Evolutionary conservation across 2,329 filamentous ascomycete species (phyloP).

Genomic region (Scytalidium lignicola): DNA sequence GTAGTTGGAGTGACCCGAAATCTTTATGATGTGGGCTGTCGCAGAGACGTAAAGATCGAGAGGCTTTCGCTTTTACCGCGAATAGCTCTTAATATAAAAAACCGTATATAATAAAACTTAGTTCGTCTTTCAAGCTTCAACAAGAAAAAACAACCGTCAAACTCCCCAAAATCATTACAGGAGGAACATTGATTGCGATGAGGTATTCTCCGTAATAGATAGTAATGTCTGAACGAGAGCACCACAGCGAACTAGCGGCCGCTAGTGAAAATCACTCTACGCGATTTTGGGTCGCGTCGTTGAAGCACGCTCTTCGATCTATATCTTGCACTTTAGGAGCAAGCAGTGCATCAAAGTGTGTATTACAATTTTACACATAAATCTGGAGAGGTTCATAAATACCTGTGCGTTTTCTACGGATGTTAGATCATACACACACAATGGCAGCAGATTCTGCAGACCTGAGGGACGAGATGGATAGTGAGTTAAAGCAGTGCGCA

Average conservation of each 20-base stretch:
- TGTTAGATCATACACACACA: not conserved
- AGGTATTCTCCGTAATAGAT: too few species aligned
- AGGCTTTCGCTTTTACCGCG: slow-evolving; percentile 22
- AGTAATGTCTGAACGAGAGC: too few species aligned
- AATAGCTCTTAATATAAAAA: slow-evolving; percentile 5
- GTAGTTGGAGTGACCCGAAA: slow-evolving; percentile 8
- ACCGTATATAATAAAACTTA: not conserved
- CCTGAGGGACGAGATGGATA: slow-evolving; percentile 45
- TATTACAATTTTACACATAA: not conserved
- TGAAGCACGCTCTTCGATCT: not conserved
- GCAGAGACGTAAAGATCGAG: not conserved
- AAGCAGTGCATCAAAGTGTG: not conserved
- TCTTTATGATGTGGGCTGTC: slow-evolving; percentile 4
- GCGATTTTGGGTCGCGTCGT: slow-evolving; percentile 1
- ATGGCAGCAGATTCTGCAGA: slow-evolving; percentile 43
- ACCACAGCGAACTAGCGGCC: not conserved
- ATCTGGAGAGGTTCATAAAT: not conserved
- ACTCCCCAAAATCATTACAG: not conserved
- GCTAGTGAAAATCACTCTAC: not conserved
- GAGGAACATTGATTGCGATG: not conserved
- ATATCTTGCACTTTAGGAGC: not conserved
- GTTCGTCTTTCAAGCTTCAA: not conserved
- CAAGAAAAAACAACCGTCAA: not conserved
- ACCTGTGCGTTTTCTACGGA: not conserved
- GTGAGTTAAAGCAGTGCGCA: slow-evolving; percentile 28